A percentile compares a stretch with the other conserved stretches of the same genome.
Evolutionary conservation across 495 filamentous ascomycete genomes (phyloP).

Genomic region (Talaromyces adpressus): DNA sequence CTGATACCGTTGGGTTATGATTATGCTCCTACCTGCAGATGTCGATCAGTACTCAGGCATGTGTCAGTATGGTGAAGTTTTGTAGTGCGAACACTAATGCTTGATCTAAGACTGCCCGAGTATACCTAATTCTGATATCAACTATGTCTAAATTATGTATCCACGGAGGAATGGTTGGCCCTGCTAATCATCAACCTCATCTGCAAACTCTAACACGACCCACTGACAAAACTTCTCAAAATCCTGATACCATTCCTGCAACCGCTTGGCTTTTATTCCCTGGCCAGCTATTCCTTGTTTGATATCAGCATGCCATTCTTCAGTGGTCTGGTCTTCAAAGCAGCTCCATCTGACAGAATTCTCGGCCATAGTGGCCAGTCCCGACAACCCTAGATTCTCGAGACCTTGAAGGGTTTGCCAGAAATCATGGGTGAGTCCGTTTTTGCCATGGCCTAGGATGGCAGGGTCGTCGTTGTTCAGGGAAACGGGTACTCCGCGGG

Average conservation of each 20-base stretch:
- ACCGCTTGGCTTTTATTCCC: constrained; percentile 59
- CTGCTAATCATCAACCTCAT: constrained; percentile 40
- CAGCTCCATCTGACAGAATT: constrained; percentile 88
- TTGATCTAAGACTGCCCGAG: too few relatives aligned
- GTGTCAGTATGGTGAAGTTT: too few relatives aligned
- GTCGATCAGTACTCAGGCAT: too few relatives aligned
- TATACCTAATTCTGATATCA: too few relatives aligned
- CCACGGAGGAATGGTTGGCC: not conserved
- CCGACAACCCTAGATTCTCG: constrained; percentile 76
- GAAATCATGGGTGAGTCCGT: constrained; percentile 79
- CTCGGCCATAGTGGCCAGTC: constrained; percentile 78
- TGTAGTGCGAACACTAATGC: too few relatives aligned
- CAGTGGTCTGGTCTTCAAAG: constrained; percentile 66
- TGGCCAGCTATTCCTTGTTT: constrained; percentile 67
- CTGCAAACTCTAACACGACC: constrained; percentile 75
- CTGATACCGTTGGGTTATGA: too few relatives aligned
- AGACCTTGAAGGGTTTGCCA: constrained; percentile 87
- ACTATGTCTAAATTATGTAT: not conserved
- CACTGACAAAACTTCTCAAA: constrained; percentile 93
- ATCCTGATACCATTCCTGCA: constrained; percentile 68
- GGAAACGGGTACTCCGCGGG: constrained; percentile 65
- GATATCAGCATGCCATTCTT: constrained; percentile 65
- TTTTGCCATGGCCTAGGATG: constrained; percentile 67
- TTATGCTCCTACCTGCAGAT: too few relatives aligned
- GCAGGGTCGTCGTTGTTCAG: constrained; percentile 85